Conservation (phyloP, 345 rosid species). For the Hibiscus tridactylites region DNA sequence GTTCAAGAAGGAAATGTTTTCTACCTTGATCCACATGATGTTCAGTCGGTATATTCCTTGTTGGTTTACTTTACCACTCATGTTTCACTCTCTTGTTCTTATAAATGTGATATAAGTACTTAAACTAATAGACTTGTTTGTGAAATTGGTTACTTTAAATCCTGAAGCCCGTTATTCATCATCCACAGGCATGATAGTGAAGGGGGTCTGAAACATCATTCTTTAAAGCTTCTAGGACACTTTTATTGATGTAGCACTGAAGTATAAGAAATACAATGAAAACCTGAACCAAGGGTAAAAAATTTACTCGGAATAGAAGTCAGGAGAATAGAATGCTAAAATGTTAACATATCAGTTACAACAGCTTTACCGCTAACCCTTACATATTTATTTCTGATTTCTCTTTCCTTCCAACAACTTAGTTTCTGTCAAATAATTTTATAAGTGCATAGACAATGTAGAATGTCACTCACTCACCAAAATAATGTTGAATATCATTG, state of each 20-base stretch:
- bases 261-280: background rate
- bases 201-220: background rate
- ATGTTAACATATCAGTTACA: background rate
- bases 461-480: background rate
- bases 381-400: background rate
- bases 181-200: background rate
- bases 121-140: background rate
- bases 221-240: background rate
- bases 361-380: background rate
- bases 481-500: background rate
- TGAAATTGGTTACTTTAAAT: background rate
- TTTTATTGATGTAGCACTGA: background rate
- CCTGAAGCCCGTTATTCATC: background rate
- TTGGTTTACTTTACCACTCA: background rate
- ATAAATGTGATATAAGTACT: background rate
- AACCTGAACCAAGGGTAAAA: background rate
- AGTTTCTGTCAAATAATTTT: background rate
- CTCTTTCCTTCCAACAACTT: background rate
- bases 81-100: background rate
- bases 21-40: slow-evolving; percentile 92
- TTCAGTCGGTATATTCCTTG: slow-evolving; percentile 46
- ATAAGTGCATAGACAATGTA: background rate
- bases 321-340: background rate
- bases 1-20: slow-evolving; percentile 75
- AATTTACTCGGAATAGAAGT: background rate